Evolutionary conservation across 257 asterid genomes (phyloP).

Genomic region (Lycium ferocissimum): DNA sequence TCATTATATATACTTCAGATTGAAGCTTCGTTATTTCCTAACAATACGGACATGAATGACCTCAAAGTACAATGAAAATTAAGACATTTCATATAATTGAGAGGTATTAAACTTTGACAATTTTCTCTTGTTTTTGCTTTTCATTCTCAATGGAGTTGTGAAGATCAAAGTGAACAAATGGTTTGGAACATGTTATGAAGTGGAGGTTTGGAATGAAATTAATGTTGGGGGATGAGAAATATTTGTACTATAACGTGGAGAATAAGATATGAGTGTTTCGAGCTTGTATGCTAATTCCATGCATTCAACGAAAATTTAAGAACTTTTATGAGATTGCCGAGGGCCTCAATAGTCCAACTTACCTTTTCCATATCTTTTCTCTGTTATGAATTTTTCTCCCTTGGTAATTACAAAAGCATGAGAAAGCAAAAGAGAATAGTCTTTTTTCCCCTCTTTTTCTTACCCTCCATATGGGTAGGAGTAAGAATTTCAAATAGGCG

Average conservation of each 20-base stretch:
- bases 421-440: not conserved
- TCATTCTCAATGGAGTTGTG: not conserved
- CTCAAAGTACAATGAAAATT: too few relatives aligned
- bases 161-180: not conserved
- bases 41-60: too few relatives aligned
- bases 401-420: not conserved
- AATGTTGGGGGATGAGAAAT: not conserved
- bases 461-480: too few relatives aligned
- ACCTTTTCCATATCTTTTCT: not conserved
- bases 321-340: not conserved
- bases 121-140: too few relatives aligned
- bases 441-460: too few relatives aligned
- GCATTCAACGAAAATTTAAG: not conserved
- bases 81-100: too few relatives aligned
- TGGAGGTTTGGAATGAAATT: not conserved
- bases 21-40: too few relatives aligned
- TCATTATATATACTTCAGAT: too few relatives aligned
- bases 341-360: not conserved
- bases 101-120: too few relatives aligned
- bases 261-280: conserved; percentile 16
- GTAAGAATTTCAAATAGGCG: too few relatives aligned
- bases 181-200: too few relatives aligned
- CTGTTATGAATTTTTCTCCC: not conserved
- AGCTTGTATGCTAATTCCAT: not conserved
- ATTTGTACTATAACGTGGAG: not conserved